phyloP scores from a whole-genome alignment of 2,329 filamentous ascomycete genomes.

The Colletotrichum tofieldiae region DNA sequence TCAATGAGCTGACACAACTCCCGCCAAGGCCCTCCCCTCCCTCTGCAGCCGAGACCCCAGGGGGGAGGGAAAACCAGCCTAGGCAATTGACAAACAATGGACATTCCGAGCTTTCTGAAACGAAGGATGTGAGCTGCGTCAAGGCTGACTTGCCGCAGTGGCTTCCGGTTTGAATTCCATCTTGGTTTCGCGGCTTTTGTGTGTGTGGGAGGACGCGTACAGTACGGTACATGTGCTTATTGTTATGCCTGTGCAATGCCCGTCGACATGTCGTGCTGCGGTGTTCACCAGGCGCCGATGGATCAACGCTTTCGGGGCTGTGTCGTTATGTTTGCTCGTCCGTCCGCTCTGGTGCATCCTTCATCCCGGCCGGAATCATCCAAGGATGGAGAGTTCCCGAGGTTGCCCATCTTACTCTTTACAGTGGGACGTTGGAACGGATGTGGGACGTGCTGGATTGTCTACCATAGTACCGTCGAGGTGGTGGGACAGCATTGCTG shows the following conservation, averaged over 20 bases:
- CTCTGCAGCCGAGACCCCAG: background rate
- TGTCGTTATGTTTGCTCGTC: background rate
- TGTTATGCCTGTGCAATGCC: background rate
- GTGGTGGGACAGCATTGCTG: background rate
- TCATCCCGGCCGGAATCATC: conserved; percentile 18
- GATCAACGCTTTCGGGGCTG: background rate
- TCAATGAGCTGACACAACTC: conserved; percentile 13
- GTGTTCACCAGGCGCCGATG: too few species aligned
- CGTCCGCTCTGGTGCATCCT: background rate
- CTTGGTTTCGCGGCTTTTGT: background rate
- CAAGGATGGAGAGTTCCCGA: conserved; percentile 10
- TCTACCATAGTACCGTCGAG: background rate
- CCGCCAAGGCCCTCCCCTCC: background rate
- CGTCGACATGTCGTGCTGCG: background rate
- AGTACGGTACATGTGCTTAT: background rate
- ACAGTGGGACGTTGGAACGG: conserved; percentile 1
- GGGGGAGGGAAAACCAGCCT: background rate
- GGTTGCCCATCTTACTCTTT: conserved; percentile 1
- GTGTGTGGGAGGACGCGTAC: background rate
- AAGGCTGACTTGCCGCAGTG: background rate
- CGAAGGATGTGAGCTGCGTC: background rate
- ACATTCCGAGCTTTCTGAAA: conserved; percentile 1
- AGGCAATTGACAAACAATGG: background rate
- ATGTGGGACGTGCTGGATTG: background rate
- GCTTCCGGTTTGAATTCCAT: background rate